Evolutionary conservation across 345 rosid species (phyloP).

Genomic region (Cardamine chenopodiifolia): DNA sequence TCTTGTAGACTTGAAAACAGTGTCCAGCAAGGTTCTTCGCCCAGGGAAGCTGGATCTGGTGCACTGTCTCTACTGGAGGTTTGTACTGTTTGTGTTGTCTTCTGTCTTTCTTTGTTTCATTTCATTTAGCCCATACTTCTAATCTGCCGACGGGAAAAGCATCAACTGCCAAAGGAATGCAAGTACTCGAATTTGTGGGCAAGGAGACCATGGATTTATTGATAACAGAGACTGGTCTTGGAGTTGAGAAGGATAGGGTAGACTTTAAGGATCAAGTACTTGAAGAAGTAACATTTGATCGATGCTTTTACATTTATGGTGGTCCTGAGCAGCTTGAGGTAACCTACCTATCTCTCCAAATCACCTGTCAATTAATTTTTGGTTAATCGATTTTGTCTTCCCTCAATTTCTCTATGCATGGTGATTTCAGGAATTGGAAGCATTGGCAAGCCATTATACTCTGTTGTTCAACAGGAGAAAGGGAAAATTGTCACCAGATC

Average conservation of each 20-base stretch:
- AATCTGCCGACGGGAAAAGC: conserved; percentile 83
- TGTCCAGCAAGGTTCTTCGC: conserved; percentile 69
- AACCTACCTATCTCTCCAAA: conserved; percentile 29
- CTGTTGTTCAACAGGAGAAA: conserved; percentile 84
- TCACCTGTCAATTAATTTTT: not conserved
- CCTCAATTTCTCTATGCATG: conserved; percentile 27
- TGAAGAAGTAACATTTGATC: conserved; percentile 94
- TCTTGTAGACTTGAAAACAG: conserved; percentile 72
- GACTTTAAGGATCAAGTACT: conserved; percentile 66
- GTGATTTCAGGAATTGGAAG: conserved; percentile 85
- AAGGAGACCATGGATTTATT: conserved; percentile 95
- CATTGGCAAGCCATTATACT: conserved; percentile 82
- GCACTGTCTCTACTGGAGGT: conserved; percentile 94
- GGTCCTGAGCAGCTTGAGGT: conserved; percentile 99
- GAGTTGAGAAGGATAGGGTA: conserved; percentile 59
- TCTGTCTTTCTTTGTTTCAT: conserved; percentile 17
- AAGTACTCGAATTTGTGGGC: conserved; percentile 93
- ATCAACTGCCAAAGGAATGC: conserved; percentile 90
- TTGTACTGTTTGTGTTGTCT: conserved; percentile 27
- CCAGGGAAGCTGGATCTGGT: conserved; percentile 62
- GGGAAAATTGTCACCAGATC: conserved; percentile 73
- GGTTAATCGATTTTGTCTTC: conserved; percentile 7
- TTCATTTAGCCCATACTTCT: conserved; percentile 25
- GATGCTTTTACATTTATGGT: conserved; percentile 98
- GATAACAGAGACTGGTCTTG: conserved; percentile 83